These are phyloP conservation scores for Bauhinia variegata DNA, from an alignment of 306 rosid species.

Conservation along the genomic window DNA sequence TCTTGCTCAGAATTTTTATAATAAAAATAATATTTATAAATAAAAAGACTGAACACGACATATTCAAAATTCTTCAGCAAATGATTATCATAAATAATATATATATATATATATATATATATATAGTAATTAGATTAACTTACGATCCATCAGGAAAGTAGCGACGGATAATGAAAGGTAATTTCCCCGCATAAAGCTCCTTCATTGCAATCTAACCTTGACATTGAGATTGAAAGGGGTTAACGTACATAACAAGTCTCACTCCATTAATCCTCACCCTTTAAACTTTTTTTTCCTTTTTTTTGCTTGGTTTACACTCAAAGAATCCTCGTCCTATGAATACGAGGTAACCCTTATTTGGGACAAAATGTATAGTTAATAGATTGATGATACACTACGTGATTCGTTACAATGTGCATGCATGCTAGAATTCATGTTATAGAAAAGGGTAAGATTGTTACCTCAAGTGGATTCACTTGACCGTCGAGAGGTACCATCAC, in stretches of 20 bases:
- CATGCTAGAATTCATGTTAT: background rate
- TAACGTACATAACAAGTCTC: background rate
- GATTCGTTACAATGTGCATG: background rate
- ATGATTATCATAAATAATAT: too few species aligned
- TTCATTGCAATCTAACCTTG: background rate
- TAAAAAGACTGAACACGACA: too few species aligned
- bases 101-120: too few species aligned
- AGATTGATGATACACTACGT: background rate
- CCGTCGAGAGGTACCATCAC: background rate
- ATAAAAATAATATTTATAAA: too few species aligned
- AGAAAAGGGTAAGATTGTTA: background rate
- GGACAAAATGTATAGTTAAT: too few species aligned
- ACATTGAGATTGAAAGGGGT: background rate
- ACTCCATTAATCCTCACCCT: too few species aligned
- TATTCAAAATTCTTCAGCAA: too few species aligned
- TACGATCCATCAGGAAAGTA: background rate
- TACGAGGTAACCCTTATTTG: too few species aligned
- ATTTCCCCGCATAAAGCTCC: background rate
- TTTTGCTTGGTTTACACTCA: too few species aligned
- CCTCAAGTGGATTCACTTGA: constrained; percentile 1
- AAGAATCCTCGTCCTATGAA: too few species aligned
- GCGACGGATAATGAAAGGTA: background rate
- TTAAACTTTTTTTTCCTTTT: too few species aligned
- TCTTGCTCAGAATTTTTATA: too few species aligned
- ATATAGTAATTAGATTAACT: background rate